These are phyloP conservation scores for Thielaviopsis punctulata DNA, from an alignment of 2,329 filamentous ascomycete genomes.

Conservation along the genomic window DNA sequence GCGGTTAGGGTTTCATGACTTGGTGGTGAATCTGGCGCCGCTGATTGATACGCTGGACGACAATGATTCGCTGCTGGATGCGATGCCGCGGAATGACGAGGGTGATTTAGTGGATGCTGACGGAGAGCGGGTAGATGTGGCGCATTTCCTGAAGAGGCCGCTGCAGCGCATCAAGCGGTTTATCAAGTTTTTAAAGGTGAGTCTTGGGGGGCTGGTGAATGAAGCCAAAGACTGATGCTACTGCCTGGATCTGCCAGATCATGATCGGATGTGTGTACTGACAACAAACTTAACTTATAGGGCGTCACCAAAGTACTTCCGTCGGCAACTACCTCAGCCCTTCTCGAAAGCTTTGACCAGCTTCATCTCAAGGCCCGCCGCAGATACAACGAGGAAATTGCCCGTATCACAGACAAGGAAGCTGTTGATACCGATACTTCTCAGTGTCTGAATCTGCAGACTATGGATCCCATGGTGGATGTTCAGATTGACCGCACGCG, in stretches of 20 bases:
- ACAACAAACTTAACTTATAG: conserved; percentile 16
- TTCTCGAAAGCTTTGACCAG: conserved; percentile 41
- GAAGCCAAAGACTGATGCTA: too few species aligned
- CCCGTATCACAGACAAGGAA: conserved; percentile 66
- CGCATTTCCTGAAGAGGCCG: conserved; percentile 78
- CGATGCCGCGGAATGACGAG: conserved; percentile 42
- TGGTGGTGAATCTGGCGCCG: conserved; percentile 82
- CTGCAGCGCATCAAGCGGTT: conserved; percentile 78
- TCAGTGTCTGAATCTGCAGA: conserved; percentile 61
- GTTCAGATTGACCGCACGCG: conserved; percentile 58
- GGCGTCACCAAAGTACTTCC: conserved; percentile 39
- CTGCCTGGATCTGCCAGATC: too few species aligned
- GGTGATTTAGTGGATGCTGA: conserved; percentile 54
- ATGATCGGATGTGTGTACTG: too few species aligned
- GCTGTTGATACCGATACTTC: conserved; percentile 70
- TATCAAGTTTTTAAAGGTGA: conserved; percentile 61
- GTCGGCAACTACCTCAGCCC: conserved; percentile 27
- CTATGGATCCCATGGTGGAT: conserved; percentile 50
- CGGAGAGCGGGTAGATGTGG: conserved; percentile 85
- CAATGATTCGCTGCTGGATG: conserved; percentile 40
- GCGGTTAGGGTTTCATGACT: conserved; percentile 85
- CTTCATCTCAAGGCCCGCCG: conserved; percentile 64
- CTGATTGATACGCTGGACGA: conserved; percentile 36
- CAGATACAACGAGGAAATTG: conserved; percentile 44
- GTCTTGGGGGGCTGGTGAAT: too few species aligned